Evolutionary conservation across 2,329 filamentous ascomycete species (phyloP).

Genomic region (Cordyceps fumosorosea): DNA sequence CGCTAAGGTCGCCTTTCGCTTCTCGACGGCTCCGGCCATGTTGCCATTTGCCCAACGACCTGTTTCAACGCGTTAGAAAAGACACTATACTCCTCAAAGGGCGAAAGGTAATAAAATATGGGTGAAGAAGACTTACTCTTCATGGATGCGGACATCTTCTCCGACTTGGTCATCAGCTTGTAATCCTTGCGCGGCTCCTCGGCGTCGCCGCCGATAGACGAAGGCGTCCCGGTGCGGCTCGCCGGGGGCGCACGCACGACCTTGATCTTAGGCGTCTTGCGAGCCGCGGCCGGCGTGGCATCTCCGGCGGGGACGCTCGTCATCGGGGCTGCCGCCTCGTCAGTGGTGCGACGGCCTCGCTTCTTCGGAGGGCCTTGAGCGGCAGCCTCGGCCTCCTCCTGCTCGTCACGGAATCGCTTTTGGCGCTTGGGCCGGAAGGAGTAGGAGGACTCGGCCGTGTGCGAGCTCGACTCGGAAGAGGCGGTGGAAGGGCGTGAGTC

Average conservation of each 20-base stretch:
- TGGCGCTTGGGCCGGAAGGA: conserved; percentile 50
- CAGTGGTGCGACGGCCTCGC: conserved; percentile 20
- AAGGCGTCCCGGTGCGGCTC: conserved; percentile 26
- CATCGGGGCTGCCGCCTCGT: not conserved
- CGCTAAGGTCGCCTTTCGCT: conserved; percentile 53
- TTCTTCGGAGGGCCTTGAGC: conserved; percentile 34
- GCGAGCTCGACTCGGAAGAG: conserved; percentile 44
- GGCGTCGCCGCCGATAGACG: conserved; percentile 24
- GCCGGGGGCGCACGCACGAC: conserved; percentile 25
- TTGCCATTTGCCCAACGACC: conserved; percentile 55
- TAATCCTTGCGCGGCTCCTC: conserved; percentile 47
- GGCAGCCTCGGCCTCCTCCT: conserved; percentile 34
- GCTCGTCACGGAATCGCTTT: conserved; percentile 46
- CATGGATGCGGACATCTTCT: conserved; percentile 62
- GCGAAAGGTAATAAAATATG: not conserved
- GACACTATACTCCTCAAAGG: not conserved
- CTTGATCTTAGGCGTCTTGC: conserved; percentile 34
- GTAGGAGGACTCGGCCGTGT: conserved; percentile 44
- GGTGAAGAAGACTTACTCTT: conserved; percentile 41
- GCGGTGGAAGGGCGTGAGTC: conserved; percentile 47
- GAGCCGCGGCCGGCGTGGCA: conserved; percentile 15
- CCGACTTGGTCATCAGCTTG: conserved; percentile 55
- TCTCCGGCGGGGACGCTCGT: not conserved
- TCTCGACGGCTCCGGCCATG: conserved; percentile 54
- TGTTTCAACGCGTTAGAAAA: conserved; percentile 19